Percentiles rank a stretch among this genome's conserved stretches.
phyloP scores from a whole-genome alignment of 495 filamentous ascomycete species.

The Rhypophila decipiens region DNA sequence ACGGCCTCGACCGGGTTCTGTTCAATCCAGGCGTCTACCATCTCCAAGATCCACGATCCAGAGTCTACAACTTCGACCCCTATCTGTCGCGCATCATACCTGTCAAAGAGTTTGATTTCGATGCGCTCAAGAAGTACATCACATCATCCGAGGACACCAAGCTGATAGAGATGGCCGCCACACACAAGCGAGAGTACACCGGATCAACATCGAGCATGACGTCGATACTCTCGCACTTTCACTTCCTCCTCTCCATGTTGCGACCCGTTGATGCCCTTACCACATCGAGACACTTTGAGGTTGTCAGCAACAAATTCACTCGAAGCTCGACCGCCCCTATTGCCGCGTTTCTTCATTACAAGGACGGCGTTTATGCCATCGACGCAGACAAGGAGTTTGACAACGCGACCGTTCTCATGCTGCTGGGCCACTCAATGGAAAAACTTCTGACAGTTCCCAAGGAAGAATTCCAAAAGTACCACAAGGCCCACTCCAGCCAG shows the following conservation, averaged over 20 bases:
- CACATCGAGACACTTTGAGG: constrained; percentile 61
- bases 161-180: constrained; percentile 57
- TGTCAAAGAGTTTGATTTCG: constrained; percentile 83
- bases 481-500: constrained; percentile 55
- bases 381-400: constrained; percentile 96
- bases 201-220: constrained; percentile 98
- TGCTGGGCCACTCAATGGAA: constrained; percentile 92
- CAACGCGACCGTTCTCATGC: constrained; percentile 73
- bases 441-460: constrained; percentile 82
- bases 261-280: constrained; percentile 57
- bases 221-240: constrained; percentile 77
- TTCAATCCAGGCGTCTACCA: constrained; percentile 95
- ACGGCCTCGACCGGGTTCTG: constrained; percentile 81
- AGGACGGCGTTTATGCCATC: constrained; percentile 86
- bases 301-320: constrained; percentile 59
- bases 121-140: constrained; percentile 73
- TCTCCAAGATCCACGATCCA: constrained; percentile 80
- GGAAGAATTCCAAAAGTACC: constrained; percentile 78
- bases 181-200: constrained; percentile 72
- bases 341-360: constrained; percentile 79
- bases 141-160: constrained; percentile 78
- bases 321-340: constrained; percentile 60
- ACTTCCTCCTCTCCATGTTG: constrained; percentile 84
- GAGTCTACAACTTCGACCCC: constrained; percentile 92
- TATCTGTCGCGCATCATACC: constrained; percentile 91